These are phyloP conservation scores for Moesziomyces sp. DNA, from an alignment of 1,284 basidiomycete genomes.

Conservation along the genomic window DNA sequence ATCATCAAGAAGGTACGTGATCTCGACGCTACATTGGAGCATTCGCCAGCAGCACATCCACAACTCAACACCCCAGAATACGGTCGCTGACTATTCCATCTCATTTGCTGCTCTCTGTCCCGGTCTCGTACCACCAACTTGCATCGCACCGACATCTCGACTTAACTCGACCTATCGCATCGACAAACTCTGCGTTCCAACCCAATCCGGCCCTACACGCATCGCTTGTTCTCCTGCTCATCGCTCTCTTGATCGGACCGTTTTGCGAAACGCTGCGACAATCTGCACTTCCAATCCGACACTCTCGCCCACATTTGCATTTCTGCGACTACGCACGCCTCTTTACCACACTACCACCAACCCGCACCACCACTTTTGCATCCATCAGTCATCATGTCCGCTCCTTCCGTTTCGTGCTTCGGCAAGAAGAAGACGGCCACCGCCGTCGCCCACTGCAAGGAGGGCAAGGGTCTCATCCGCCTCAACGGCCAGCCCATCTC, in stretches of 20 bases:
- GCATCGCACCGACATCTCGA: constrained; percentile 13
- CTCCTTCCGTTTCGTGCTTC: constrained; percentile 68
- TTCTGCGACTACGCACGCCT: not conserved
- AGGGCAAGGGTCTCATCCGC: constrained; percentile 96
- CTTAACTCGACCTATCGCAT: not conserved
- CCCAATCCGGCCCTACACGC: not conserved
- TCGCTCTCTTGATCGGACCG: not conserved
- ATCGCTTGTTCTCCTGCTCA: constrained; percentile 1
- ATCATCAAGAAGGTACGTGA: constrained; percentile 57
- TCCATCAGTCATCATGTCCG: constrained; percentile 53
- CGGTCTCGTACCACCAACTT: not conserved
- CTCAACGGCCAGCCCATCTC: constrained; percentile 97
- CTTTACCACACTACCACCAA: constrained; percentile 6
- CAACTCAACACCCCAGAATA: not conserved
- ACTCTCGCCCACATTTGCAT: not conserved
- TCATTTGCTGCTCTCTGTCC: constrained; percentile 5
- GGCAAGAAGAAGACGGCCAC: constrained; percentile 70
- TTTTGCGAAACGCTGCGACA: not conserved
- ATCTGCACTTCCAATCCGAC: not conserved
- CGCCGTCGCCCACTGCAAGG: constrained; percentile 70
- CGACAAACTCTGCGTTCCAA: constrained; percentile 2
- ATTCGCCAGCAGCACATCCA: constrained; percentile 2
- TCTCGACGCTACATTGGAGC: constrained; percentile 22
- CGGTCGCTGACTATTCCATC: constrained; percentile 26
- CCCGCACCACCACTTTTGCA: constrained; percentile 2